These are phyloP conservation scores for Citrus unshiu DNA, from an alignment of 345 rosid genomes.

Conservation along the genomic window DNA sequence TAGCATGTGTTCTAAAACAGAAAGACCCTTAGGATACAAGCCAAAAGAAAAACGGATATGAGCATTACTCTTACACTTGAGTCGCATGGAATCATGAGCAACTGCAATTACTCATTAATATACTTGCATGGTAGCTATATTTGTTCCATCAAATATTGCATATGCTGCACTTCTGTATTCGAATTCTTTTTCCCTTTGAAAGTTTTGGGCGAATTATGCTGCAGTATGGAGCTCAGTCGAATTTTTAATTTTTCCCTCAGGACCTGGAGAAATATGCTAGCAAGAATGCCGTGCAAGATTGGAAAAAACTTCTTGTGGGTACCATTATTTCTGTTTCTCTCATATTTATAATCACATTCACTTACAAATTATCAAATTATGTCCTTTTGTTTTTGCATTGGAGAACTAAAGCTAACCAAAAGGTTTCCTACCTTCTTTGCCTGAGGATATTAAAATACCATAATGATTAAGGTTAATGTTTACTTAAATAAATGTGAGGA, in stretches of 20 bases:
- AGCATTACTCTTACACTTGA: neutral
- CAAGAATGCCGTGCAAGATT: slow-evolving; percentile 66
- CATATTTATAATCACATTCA: neutral
- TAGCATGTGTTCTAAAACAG: neutral
- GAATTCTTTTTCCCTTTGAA: neutral
- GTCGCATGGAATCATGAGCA: neutral
- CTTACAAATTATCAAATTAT: neutral
- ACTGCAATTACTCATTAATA: neutral
- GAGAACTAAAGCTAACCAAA: neutral
- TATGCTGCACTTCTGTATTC: neutral
- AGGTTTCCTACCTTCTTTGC: neutral
- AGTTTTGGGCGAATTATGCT: neutral
- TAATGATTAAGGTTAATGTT: too few relatives aligned
- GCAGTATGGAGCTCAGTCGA: neutral
- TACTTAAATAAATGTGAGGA: neutral
- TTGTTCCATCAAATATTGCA: neutral
- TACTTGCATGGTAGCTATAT: neutral
- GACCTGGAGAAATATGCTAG: slow-evolving; percentile 86
- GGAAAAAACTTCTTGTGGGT: slow-evolving; percentile 87
- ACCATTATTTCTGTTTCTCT: neutral
- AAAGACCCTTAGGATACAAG: neutral
- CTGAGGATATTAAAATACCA: neutral
- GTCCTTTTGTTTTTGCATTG: neutral
- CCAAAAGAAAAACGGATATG: neutral
- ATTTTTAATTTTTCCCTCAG: slow-evolving; percentile 31